phyloP scores from a whole-genome alignment of 345 rosid genomes.

The Eucalyptus pauciflora region DNA sequence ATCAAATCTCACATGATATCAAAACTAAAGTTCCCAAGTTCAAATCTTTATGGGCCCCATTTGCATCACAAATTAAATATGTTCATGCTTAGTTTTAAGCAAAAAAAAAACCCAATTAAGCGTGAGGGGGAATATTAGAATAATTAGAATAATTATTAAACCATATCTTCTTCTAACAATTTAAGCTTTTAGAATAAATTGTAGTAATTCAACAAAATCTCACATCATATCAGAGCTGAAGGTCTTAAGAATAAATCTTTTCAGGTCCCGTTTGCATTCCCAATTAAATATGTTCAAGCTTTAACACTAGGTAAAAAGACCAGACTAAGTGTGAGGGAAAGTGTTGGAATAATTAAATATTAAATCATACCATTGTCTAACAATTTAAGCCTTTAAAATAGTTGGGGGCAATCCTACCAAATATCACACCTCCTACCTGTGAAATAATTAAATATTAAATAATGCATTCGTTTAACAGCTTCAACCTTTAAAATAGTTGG shows the following conservation, averaged over 20 bases:
- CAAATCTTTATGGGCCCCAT: accelerated
- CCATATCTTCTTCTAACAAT: accelerated
- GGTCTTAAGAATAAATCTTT: too few relatives aligned
- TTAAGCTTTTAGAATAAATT: accelerated
- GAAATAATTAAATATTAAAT: too few relatives aligned
- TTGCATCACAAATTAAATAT: too few relatives aligned
- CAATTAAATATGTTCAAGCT: accelerated
- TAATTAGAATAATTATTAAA: too few relatives aligned
- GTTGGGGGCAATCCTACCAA: accelerated
- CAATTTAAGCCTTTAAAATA: too few relatives aligned
- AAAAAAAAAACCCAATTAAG: too few relatives aligned
- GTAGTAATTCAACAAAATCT: too few relatives aligned
- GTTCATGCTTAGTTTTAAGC: too few relatives aligned
- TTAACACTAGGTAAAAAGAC: too few relatives aligned
- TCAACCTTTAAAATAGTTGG: accelerated
- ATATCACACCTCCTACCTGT: accelerated
- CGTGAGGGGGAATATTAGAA: accelerated
- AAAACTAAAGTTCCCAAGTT: accelerated
- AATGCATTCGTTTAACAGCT: accelerated
- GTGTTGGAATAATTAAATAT: too few relatives aligned
- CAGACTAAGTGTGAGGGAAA: accelerated
- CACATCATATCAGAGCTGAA: accelerated
- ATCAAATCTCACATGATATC: accelerated
- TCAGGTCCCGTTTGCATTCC: accelerated
- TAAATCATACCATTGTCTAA: accelerated